phyloP scores from a whole-genome alignment of 139 green algal species.

The Volvox africanus region DNA sequence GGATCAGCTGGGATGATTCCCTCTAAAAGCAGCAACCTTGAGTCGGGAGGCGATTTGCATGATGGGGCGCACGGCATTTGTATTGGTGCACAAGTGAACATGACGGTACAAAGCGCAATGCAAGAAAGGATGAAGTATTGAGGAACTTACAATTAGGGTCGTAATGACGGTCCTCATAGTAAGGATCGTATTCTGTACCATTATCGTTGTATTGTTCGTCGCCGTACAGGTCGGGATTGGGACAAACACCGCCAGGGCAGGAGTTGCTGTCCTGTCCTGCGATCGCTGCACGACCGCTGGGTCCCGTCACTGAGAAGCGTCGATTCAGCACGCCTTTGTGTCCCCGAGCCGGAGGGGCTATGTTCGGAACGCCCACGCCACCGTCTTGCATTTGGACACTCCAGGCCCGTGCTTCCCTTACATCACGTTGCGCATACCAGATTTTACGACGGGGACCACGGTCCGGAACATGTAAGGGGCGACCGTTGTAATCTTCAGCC shows the following conservation, averaged over 20 bases:
- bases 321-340: background rate
- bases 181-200: background rate
- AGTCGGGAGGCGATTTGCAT: too few relatives aligned
- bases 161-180: constrained; percentile 16
- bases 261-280: background rate
- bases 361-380: background rate
- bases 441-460: background rate
- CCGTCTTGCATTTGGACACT: background rate
- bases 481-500: background rate
- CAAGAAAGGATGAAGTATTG: too few relatives aligned
- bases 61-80: too few relatives aligned
- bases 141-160: constrained; percentile 33
- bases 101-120: too few relatives aligned
- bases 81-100: too few relatives aligned
- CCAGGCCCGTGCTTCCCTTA: background rate
- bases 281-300: background rate
- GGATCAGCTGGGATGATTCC: too few relatives aligned
- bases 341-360: background rate
- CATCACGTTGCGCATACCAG: background rate
- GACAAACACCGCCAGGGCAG: constrained; percentile 7
- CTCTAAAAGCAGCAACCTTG: too few relatives aligned
- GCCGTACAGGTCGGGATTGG: constrained; percentile 22
- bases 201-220: background rate
- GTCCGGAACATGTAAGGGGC: background rate
- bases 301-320: background rate